Percentiles rank a stretch among this genome's conserved stretches.
Conservation (phyloP, 2,329 filamentous ascomycete genomes). For the Chaetomiaceae sp. region DNA sequence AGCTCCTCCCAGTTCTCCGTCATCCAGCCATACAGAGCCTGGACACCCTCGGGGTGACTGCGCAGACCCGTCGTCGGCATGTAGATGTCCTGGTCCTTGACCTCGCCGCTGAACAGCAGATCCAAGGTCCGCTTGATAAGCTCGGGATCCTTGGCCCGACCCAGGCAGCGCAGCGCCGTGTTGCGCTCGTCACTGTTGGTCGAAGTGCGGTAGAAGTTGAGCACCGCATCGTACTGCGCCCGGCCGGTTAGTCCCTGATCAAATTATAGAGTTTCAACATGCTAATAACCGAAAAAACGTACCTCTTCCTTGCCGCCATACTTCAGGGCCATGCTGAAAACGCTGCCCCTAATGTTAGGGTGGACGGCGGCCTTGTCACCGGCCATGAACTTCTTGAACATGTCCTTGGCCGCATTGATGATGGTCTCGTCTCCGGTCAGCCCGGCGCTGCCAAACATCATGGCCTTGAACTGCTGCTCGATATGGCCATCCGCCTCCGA, state of each 20-base stretch:
- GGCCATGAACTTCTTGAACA: slow-evolving; percentile 78
- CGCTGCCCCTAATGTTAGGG: slow-evolving; percentile 82
- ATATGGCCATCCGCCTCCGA: slow-evolving; percentile 80
- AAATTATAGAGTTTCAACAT: too few species aligned
- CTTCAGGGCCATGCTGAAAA: slow-evolving; percentile 79
- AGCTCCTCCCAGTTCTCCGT: slow-evolving; percentile 84
- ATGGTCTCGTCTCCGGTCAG: slow-evolving; percentile 73
- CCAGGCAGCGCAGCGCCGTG: slow-evolving; percentile 78
- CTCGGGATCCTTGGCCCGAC: slow-evolving; percentile 69
- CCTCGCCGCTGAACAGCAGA: slow-evolving; percentile 70
- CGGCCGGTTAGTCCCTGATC: slow-evolving; percentile 18
- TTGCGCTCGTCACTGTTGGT: slow-evolving; percentile 85
- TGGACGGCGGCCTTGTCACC: slow-evolving; percentile 81
- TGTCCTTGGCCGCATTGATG: slow-evolving; percentile 75
- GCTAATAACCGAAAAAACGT: slow-evolving; percentile 26
- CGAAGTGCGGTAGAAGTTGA: slow-evolving; percentile 70
- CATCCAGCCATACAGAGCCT: slow-evolving; percentile 78
- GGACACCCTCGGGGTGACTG: slow-evolving; percentile 69
- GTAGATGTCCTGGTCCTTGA: slow-evolving; percentile 94
- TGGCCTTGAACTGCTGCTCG: slow-evolving; percentile 87
- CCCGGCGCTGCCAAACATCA: slow-evolving; percentile 83
- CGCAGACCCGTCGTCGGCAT: slow-evolving; percentile 77
- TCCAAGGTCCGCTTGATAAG: slow-evolving; percentile 77
- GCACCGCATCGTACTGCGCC: slow-evolving; percentile 66
- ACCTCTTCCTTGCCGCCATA: slow-evolving; percentile 81